Base-by-base conservation (phyloP, 129 eudicot genomes). In the Logfia minima region DNA sequence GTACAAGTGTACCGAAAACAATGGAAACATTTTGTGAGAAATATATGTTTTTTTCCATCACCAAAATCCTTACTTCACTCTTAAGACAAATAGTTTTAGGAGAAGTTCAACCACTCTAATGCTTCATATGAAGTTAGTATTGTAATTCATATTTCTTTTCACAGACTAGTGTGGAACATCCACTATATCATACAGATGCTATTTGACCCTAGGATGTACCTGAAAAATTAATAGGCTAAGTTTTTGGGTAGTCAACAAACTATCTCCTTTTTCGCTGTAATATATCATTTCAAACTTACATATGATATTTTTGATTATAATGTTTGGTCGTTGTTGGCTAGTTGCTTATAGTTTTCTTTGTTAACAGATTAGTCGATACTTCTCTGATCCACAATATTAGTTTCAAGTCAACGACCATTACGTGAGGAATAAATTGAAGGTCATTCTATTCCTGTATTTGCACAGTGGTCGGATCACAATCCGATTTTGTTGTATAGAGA, bases 361-460 rank as follows among this genome's bases (percentile, higher is more conserved):
- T 75, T 80, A 23, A 70, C 90, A 88, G 93, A 88, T 88, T 79
- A 88, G 88, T 73, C 79, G 90, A 76, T 88, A 88, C 75, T 88
- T 88, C 67, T 82, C 93, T 51, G 93, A 88, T 80, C 90, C 93
- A 52, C 93, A 88, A 74, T 86, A 88, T 70, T 88, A 88, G 75
- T 82, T 88, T 72, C 93, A 88, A 84, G 90, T 88, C 62, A 88
- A 88, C 37, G 93, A 39, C 72, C 87, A 86, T 59, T 88, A 88
- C 51, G 93, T 88, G 85, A 77, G 85, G 78, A 88, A 88, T 79
- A 88, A 88, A 60, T 68, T 88, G 93, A 88, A 88, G 81, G 90
- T 88, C 43, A 86, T 88, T 68, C 81, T 88, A 24, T 88, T 88
- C 73, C 90, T 90, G 13, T 86, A 86, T 77, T 81, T 88, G 62